A percentile compares a stretch with the other conserved stretches of the same genome.
These are phyloP conservation scores for Rhamnella rubrinervis DNA, from an alignment of 331 rosid species.

Conservation along the genomic window DNA sequence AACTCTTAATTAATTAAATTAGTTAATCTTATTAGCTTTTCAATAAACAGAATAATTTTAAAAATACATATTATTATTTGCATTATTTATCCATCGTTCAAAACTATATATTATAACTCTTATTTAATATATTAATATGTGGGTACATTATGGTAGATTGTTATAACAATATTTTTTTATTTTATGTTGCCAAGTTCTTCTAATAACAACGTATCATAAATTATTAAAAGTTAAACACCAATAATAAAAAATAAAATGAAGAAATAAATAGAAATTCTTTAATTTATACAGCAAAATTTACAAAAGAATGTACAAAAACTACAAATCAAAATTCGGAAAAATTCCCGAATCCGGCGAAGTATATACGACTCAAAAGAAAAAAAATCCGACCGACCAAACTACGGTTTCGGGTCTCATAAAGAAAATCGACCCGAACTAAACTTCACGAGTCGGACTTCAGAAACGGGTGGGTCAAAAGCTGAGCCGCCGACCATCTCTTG, in stretches of 20 bases:
- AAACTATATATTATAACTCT: too few relatives aligned
- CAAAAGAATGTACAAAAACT: background rate
- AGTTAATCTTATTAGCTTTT: background rate
- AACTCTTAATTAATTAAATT: background rate
- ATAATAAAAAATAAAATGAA: too few relatives aligned
- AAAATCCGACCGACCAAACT: background rate
- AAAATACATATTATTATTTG: background rate
- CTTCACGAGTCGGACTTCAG: slow-evolving; percentile 4
- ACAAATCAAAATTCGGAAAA: background rate
- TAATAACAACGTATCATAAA: too few relatives aligned
- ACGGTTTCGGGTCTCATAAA: slow-evolving; percentile 6
- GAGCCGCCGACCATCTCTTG: slow-evolving; percentile 70
- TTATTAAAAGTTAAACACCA: too few relatives aligned
- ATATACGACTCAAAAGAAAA: background rate
- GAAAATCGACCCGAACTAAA: background rate
- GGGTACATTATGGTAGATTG: too few relatives aligned
- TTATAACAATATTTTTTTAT: too few relatives aligned
- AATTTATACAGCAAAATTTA: too few relatives aligned
- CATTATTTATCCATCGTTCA: too few relatives aligned
- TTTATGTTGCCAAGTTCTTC: too few relatives aligned
- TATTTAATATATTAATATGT: too few relatives aligned
- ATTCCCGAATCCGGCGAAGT: slow-evolving; percentile 15
- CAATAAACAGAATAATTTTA: background rate
- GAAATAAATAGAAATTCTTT: too few relatives aligned
- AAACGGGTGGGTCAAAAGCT: slow-evolving; percentile 73